Conservation (phyloP, 768 basidiomycete species). For the Termitomyces eurrhizus region DNA sequence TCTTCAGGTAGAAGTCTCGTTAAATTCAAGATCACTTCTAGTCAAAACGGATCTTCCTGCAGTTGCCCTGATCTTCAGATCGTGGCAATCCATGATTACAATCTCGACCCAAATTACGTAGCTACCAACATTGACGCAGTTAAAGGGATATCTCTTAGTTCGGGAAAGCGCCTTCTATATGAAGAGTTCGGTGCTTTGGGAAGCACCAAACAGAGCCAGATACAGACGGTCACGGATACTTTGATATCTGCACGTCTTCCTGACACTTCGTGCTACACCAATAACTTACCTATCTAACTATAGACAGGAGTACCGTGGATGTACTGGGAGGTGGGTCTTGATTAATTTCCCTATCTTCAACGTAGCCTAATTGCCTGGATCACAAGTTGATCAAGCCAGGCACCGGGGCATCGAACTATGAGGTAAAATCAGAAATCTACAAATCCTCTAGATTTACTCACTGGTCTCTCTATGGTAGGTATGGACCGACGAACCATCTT, state of each 20-base stretch:
- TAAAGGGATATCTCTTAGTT: constrained; percentile 31
- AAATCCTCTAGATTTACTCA: background rate
- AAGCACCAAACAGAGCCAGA: constrained; percentile 34
- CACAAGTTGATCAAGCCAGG: constrained; percentile 16
- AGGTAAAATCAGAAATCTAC: constrained; percentile 9
- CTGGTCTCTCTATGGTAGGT: constrained; percentile 9
- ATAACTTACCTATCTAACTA: background rate
- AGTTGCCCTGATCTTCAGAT: constrained; percentile 22
- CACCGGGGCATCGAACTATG: constrained; percentile 19
- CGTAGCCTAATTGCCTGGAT: background rate
- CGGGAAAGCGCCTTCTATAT: constrained; percentile 34
- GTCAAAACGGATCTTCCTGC: background rate
- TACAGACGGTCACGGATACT: constrained; percentile 33
- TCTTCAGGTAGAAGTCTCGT: constrained; percentile 17
- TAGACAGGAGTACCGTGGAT: constrained; percentile 24
- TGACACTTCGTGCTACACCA: background rate
- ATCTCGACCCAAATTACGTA: constrained; percentile 41
- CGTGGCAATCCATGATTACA: constrained; percentile 30
- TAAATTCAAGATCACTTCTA: background rate
- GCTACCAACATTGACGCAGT: constrained; percentile 32
- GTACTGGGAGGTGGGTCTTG: constrained; percentile 20
- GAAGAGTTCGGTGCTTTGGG: constrained; percentile 33
- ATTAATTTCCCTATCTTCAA: background rate
- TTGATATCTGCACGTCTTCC: constrained; percentile 28
- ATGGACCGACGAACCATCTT: constrained; percentile 25